Base-by-base conservation (phyloP, 768 basidiomycete genomes). In the Mycena albidolilacea region DNA sequence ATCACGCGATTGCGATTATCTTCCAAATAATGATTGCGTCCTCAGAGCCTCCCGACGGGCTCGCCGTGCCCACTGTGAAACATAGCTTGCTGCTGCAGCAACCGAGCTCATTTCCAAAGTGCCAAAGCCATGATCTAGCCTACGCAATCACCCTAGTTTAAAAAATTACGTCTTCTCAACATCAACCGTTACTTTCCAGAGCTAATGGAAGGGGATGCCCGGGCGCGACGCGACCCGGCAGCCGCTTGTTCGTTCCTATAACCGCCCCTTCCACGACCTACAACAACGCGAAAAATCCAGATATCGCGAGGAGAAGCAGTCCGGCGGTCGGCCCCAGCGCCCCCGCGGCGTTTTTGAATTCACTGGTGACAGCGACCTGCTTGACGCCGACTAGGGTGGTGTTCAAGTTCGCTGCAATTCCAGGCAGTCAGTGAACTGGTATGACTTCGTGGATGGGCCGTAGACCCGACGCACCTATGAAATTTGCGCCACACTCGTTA, bases 401-500 rank as follows among this genome's bases (percentile, higher is more conserved):
- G 44, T 63, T 63, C 61, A 63, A 48, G 43, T 6, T 63, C 23
- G 61, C 61, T 63, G 23, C 14, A 46, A 46, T 63, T 21, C 2
- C 23, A 15, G 23, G 44, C 43, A 15, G 7, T 63, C 61, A 63
- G 61, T 48, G 23, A 46, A 11, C 11, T 7, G 37, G 43, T 17
- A 30, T 44, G 19, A 30, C 11, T 46, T 44, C 43, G 60, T 63
- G 59, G 5, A 63, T 35, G 7, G 30, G 43, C 44, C 23, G 30
- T 21, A 35, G 38, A 23, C 11, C 41, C 23, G 14, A 63, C 43
- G 39, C 61, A 63, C 61, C 61, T 1, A 10, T 61, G 60, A 61
- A 61, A 61, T 61, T 61, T 61, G 60, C 60, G 60, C 60, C 60
- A 46, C 60, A 61, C 9, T 44, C n/a, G 43, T 61, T 12, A 44